Evolutionary conservation across 106 monocot species (phyloP), one percentile per base, ranked within the genome.

Genomic region (Triglochin maritima): DNA sequence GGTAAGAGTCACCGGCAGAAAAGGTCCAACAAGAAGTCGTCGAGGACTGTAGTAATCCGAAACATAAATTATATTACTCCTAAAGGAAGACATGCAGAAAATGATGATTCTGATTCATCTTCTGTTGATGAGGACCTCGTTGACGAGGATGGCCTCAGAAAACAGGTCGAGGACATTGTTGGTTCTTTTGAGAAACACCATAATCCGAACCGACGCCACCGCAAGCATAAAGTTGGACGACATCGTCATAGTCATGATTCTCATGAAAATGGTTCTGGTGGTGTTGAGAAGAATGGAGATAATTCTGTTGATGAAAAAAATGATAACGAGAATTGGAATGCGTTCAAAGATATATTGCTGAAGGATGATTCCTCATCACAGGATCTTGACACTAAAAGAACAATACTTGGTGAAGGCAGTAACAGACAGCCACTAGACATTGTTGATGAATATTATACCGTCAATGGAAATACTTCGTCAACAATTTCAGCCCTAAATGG

Each of bases 31-130:
- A 67, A 63, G 46, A 76, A 64, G 49, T 63, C 54, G 41, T 76
- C 76, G 7, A 69, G 56, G 12, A 76, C 42, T 56, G 69, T 76
- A 17, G 76, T 76, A n/a, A 70, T 76, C 50, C 76, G 76, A 1
- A 76, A 76, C 46, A 69, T 76, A 15, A 76, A 76, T 61, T 76
- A 76, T 69, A 76, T 76, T 57, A 53, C 72, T 14, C 64, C 76
- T 5, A 69, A 69, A 15, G 60, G 76, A 47, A 76, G 46, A 70
- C 60, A 64, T 56, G 45, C 47, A 17, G 69, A 46, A 9, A 63
- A 51, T 48, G 49, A 48, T 49, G 57, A 44, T 7, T 63, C 69
- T 0, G 56, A 56, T 49, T 63, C 62, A 49, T 69, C 76, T 56
- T 70, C 68, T 46, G 7, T 17, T 42, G 48, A 69, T 42, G 63